Base-by-base conservation (phyloP, 2,329 filamentous ascomycete species). In the Ceratocystis variospora region DNA sequence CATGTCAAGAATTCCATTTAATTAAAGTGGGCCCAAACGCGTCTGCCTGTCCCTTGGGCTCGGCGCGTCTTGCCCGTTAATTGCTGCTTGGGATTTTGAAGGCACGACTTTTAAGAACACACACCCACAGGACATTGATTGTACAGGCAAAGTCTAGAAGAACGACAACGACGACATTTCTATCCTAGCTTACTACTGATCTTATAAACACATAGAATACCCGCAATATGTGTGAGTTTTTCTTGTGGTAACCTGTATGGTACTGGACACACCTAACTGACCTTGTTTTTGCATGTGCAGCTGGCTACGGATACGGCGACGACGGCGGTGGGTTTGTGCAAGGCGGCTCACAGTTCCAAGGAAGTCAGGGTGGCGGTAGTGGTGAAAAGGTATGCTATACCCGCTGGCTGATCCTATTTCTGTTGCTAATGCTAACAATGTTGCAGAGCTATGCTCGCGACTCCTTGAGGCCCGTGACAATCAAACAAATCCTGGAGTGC, bases 401-500 rank as follows among this genome's bases (percentile, higher is more conserved):
- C 12, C 2, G 10, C 12, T 2, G 10, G 10, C 31, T 5, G 28
- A 7, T 6, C 22, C 17, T 5, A n/a, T 19, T 62, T 19, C 19
- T 25, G 44, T 5, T 33, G 28, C 28, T 2, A 8, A 37, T 8
- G 28, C 45, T 53, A 63, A 63, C 25, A 33, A 33, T 37, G 0
- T 28, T 6, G 37, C 68, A 85, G 81, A 78, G 79, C 68, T 88
- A 88, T 74, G 81, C 83, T 71, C 89, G 95, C 76, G 90, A 96
- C 72, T 92, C 90, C 22, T 83, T 99, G 64, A 88, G 94, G 57
- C 92, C 94, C 0, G 89, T 96, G 61, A 99, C 94, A 10, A 90
- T 97, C 77, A 96, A 96, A 76, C 94, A 99, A 77, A 83, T 96
- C 67, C 79, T 92, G 73, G 90, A 95, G 69, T 89, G 90, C 70